These are phyloP conservation scores for Fusarium pininemorale DNA, from an alignment of 2,329 filamentous ascomycete genomes.

Conservation along the genomic window DNA sequence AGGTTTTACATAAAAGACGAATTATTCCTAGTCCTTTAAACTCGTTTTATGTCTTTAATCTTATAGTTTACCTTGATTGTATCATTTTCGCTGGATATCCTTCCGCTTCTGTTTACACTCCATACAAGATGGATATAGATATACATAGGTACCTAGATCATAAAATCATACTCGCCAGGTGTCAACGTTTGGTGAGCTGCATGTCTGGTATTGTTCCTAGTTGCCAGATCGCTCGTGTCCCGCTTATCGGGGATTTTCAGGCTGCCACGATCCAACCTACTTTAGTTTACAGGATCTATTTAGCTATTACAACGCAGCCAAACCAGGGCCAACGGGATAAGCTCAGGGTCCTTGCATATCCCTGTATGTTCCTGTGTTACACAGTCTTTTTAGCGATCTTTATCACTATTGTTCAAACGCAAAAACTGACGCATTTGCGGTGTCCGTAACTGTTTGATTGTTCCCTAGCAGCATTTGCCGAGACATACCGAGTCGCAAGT, in stretches of 20 bases:
- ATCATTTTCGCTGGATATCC: not conserved
- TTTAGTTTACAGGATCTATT: not conserved
- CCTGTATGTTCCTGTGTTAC: slow-evolving; percentile 2
- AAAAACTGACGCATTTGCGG: not conserved
- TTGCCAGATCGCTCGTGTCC: slow-evolving; percentile 18
- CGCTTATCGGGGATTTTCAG: slow-evolving; percentile 42
- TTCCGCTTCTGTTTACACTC: not conserved
- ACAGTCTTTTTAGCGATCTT: not conserved
- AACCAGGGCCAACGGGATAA: slow-evolving; percentile 15
- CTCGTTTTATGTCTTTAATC: not conserved
- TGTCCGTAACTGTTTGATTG: not conserved
- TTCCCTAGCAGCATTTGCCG: not conserved
- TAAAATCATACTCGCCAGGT: not conserved
- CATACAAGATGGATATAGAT: not conserved
- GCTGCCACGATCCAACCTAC: slow-evolving; percentile 10
- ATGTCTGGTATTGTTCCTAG: not conserved
- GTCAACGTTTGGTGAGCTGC: not conserved
- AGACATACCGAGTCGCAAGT: slow-evolving; percentile 7
- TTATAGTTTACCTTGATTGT: not conserved
- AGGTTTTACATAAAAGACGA: not conserved
- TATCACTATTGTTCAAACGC: not conserved
- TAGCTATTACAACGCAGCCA: slow-evolving; percentile 1
- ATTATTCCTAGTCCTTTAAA: not conserved
- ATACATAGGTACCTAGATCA: not conserved
- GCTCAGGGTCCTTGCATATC: slow-evolving; percentile 19